Evolutionary conservation across 495 filamentous ascomycete genomes (phyloP), one percentile per base, ranked within the genome.

Genomic region (Poronia punctata): DNA sequence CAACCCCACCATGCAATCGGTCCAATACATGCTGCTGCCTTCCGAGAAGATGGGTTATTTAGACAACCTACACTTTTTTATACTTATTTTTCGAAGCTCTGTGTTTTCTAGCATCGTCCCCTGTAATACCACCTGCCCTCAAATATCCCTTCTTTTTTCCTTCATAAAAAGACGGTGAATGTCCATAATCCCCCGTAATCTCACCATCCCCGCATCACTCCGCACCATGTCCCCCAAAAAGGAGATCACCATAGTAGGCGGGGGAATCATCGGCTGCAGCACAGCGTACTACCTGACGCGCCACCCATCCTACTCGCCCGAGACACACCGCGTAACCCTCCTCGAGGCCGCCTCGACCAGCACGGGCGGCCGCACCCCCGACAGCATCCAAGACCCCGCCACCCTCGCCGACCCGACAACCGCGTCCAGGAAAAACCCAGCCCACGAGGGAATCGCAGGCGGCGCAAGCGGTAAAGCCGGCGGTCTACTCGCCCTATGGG

Each of bases 391-490:
- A 10, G 56, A 60, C 36, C 56, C 56, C 0, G 50, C 53, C 4
- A 57, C 48, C 4, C 48, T 60, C 21, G 48, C 48, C 18, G 56
- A 57, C 46, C 53, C 48, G 24, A 27, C 43, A 5, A 48, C 56
- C 14, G 50, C 45, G 0, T 52, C 53, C n/a, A 54, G 48, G 40
- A 50, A 48, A 34, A 61, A 58, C 30, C 60, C 64, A n/a, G 51
- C 58, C 18, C 54, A 65, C 39, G 62, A 65, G 35, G 63, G 64
- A 21, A 84, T 94, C 47, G 87, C 87, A 12, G 85, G 84, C 23
- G 87, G 83, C 20, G 87, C 87, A 34, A 89, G 84, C 32, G 87
- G 87, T n/a, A 94, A 94, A 65, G 87, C 87, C 7, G 87, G 86
- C 4, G 87, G 87, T 4, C 67, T 94, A 16, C 66, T 94, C 16